Evolutionary conservation across 345 rosid species (phyloP).

Genomic region (Populus ilicifolia): DNA sequence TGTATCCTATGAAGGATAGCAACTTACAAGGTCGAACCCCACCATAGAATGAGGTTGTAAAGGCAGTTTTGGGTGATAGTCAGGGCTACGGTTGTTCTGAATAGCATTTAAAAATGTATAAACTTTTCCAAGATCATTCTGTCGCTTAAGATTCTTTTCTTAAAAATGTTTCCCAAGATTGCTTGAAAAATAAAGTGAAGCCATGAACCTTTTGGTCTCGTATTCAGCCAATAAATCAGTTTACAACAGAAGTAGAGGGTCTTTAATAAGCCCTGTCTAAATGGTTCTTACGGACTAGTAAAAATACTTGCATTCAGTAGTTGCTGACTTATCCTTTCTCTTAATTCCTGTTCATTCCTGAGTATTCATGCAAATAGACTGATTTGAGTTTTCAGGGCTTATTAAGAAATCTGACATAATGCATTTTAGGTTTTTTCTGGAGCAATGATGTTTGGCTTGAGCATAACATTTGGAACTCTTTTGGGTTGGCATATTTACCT

Average conservation of each 20-base stretch:
- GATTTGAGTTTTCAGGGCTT: background rate
- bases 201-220: background rate
- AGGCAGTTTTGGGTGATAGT: background rate
- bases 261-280: background rate
- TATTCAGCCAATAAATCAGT: background rate
- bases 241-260: background rate
- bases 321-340: background rate
- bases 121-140: background rate
- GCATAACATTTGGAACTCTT: conserved; percentile 54
- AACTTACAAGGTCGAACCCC: background rate
- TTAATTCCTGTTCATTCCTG: background rate
- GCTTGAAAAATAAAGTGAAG: background rate
- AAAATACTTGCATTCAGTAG: background rate
- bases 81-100: background rate
- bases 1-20: background rate
- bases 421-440: conserved; percentile 48
- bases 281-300: background rate
- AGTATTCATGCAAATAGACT: background rate
- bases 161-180: background rate
- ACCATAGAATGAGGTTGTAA: background rate
- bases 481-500: conserved; percentile 85
- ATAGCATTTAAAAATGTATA: background rate
- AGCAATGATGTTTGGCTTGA: conserved; percentile 38
- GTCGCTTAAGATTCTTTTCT: background rate
- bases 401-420: background rate